Conservation (phyloP, 2,329 filamentous ascomycete species). For the Alternaria metachromatica region DNA sequence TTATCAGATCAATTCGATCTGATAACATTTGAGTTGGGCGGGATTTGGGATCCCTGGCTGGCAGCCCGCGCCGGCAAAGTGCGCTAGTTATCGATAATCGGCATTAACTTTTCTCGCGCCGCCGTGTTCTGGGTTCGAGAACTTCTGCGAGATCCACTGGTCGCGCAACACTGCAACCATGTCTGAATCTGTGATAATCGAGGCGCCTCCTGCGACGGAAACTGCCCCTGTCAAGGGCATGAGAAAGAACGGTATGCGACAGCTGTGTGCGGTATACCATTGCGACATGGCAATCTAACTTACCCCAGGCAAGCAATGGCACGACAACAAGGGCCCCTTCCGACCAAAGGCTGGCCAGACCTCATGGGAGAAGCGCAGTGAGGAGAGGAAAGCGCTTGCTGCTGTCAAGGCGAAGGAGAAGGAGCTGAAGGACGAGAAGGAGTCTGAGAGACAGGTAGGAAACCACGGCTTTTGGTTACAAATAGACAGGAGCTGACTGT, state of each 20-base stretch:
- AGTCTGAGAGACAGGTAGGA: constrained; percentile 80
- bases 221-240: constrained; percentile 61
- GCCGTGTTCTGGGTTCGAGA: constrained; percentile 19
- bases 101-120: constrained; percentile 32
- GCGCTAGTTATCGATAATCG: constrained; percentile 28
- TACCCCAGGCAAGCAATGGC: constrained; percentile 89
- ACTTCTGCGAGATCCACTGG: constrained; percentile 14
- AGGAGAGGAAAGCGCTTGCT: constrained; percentile 71
- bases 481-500: constrained; percentile 8
- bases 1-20: constrained; percentile 40
- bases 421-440: constrained; percentile 93
- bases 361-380: constrained; percentile 77
- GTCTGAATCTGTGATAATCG: constrained; percentile 32
- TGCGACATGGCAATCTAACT: constrained; percentile 19
- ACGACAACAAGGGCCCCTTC: constrained; percentile 81
- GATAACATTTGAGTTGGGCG: not conserved
- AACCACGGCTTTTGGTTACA: constrained; percentile 28
- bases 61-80: not conserved
- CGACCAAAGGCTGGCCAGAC: constrained; percentile 79
- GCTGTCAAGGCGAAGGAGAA: constrained; percentile 92
- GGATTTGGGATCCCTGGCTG: constrained; percentile 2
- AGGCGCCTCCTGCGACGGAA: constrained; percentile 55
- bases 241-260: constrained; percentile 77
- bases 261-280: not conserved
- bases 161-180: constrained; percentile 30